phyloP scores from a whole-genome alignment of 805 yeast species.

The Ogataea wickerhamii region DNA sequence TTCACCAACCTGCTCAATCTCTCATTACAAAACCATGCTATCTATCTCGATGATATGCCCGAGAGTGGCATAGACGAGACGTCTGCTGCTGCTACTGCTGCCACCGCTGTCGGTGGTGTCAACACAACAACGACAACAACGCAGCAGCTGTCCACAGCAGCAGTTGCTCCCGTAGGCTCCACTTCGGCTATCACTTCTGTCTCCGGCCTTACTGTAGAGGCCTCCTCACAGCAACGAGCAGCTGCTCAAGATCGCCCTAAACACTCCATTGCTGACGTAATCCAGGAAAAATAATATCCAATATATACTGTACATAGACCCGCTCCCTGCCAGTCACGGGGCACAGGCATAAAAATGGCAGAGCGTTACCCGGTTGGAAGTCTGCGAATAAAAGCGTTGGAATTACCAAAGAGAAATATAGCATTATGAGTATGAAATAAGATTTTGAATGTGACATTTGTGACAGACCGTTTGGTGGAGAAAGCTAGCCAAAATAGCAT shows the following conservation, averaged over 20 bases:
- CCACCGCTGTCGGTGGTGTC: neutral
- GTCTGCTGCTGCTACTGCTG: slow-evolving; percentile 5
- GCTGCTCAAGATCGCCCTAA: too few species aligned
- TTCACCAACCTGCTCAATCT: slow-evolving; percentile 28
- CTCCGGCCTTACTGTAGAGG: too few species aligned
- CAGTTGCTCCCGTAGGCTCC: too few species aligned
- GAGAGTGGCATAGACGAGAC: slow-evolving; percentile 19
- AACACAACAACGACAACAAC: neutral
- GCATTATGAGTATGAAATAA: neutral
- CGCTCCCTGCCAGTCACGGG: too few species aligned
- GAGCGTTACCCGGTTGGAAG: slow-evolving; percentile 2
- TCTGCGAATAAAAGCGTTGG: slow-evolving; percentile 1
- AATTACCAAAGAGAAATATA: neutral
- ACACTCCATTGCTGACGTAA: too few species aligned
- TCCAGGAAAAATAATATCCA: too few species aligned
- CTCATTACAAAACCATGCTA: slow-evolving; percentile 26
- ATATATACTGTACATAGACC: too few species aligned
- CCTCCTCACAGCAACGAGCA: too few species aligned
- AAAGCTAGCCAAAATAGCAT: slow-evolving; percentile 17
- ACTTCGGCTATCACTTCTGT: too few species aligned
- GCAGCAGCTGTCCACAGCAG: neutral
- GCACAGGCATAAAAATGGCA: too few species aligned
- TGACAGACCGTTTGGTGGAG: neutral
- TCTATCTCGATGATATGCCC: slow-evolving; percentile 25
- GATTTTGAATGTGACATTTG: too few species aligned